Evolutionary conservation across 768 basidiomycete genomes (phyloP), one percentile per base, ranked within the genome.

Genomic region (Clavaria fumosa): DNA sequence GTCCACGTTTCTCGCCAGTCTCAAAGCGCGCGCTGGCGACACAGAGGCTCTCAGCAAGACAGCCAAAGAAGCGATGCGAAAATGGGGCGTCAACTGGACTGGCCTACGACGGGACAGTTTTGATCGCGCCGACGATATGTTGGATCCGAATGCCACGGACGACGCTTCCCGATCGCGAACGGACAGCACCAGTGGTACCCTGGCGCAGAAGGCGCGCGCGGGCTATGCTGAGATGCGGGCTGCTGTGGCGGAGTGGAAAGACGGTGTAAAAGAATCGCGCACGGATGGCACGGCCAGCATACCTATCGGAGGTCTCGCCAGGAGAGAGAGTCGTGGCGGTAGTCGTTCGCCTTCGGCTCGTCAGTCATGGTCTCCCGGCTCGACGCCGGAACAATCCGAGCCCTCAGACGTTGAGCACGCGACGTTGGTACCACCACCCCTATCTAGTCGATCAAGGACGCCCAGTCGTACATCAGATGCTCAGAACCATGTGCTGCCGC

Each of bases 41-140:
- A 91, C 88, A 52, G 81, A 90, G 53, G 82, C 83, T 5, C 60
- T 91, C 31, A 78, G 75, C 45, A 78, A 82, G 47, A 74, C 81
- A 0, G 84, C 89, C 9, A 82, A 79, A 52, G 91, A 95, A 50
- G 70, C 82, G 6, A 78, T 95, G 67, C 75, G 79, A 42, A 93
- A 93, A 53, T 93, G 88, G 88, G 78, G 88, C 17, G 77, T 75
- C 19, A 85, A 75, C 41, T 90, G 85, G 79, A 62, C 70, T 32
- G 65, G 64, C 9, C 49, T 75, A 53, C 74, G 67, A 58, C 77
- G 71, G 53, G 73, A 77, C 39, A 53, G 42, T 32, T 54, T 45
- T 37, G 53, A 45, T 32, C 38, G 46, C 45, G 50, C 50, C 20
- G 71, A 71, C 10, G 68, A 67, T 15, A 42, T 56, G 26, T 51